phyloP scores from a whole-genome alignment of 176 grass and related monocot species.

The Triticum dicoccoides region DNA sequence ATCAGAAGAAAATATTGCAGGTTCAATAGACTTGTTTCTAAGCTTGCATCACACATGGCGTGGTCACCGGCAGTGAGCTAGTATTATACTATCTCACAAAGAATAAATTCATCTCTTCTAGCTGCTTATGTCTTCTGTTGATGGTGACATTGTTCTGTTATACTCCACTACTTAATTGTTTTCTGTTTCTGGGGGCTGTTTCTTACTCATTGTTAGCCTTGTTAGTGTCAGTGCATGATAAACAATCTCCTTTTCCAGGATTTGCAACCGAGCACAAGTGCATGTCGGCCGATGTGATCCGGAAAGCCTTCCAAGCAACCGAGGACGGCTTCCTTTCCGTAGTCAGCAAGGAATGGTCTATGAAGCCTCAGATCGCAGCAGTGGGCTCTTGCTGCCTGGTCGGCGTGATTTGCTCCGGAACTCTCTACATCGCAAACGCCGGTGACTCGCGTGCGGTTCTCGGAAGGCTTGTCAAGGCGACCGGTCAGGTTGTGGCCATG shows the following conservation, averaged over 20 bases:
- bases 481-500: slow-evolving; percentile 58
- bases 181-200: neutral
- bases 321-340: slow-evolving; percentile 80
- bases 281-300: slow-evolving; percentile 73
- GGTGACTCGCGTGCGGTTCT: slow-evolving; percentile 79
- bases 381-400: slow-evolving; percentile 89
- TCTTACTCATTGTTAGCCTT: neutral
- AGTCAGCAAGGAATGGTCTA: slow-evolving; percentile 68
- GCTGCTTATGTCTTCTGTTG: slow-evolving; percentile 9
- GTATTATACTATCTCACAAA: neutral
- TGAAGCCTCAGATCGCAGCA: slow-evolving; percentile 80
- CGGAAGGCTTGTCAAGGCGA: slow-evolving; percentile 60
- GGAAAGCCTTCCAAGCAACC: slow-evolving; percentile 72
- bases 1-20: neutral
- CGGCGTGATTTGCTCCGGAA: slow-evolving; percentile 55
- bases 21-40: slow-evolving; percentile 25
- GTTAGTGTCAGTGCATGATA: neutral
- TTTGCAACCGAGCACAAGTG: slow-evolving; percentile 69
- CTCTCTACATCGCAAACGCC: slow-evolving; percentile 68
- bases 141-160: neutral
- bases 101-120: neutral
- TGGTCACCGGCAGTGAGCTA: neutral
- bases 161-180: neutral
- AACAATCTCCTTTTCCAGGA: slow-evolving; percentile 47
- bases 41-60: neutral